These are phyloP conservation scores for Colletotrichum magnum DNA, from an alignment of 2,329 filamentous ascomycete genomes.

Conservation along the genomic window DNA sequence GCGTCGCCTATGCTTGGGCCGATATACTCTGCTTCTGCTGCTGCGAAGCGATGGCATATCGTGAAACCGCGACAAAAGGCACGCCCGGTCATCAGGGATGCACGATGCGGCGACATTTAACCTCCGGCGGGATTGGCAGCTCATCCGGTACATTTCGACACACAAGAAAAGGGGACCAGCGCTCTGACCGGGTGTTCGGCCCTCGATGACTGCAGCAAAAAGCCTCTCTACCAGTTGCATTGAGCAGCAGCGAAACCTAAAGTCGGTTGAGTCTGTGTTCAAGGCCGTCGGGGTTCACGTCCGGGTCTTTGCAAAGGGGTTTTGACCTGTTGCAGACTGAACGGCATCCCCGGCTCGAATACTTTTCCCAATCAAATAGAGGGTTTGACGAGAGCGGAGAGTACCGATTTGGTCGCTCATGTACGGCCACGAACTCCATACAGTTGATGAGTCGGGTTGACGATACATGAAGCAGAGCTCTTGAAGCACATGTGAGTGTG, in stretches of 20 bases:
- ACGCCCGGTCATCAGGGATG: neutral
- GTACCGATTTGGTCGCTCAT: neutral
- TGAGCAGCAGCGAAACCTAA: slow-evolving; percentile 12
- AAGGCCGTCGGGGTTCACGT: neutral
- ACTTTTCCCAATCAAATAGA: neutral
- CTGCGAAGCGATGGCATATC: neutral
- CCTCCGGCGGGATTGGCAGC: slow-evolving; percentile 6
- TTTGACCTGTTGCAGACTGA: neutral
- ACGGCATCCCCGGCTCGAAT: neutral
- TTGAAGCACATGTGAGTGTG: no score
- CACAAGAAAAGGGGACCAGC: slow-evolving; percentile 19
- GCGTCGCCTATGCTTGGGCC: slow-evolving; percentile 6
- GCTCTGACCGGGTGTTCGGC: slow-evolving; percentile 35
- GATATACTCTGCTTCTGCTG: neutral
- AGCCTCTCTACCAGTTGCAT: neutral
- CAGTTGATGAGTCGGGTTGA: neutral
- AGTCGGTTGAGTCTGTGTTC: neutral
- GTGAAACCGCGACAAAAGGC: slow-evolving; percentile 3
- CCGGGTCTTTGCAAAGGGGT: neutral
- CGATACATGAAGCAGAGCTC: no score
- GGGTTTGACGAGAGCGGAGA: neutral
- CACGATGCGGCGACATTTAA: slow-evolving; percentile 1
- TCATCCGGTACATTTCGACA: neutral
- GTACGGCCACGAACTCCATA: neutral
- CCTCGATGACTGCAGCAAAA: slow-evolving; percentile 6